Evolutionary conservation across 2,329 filamentous ascomycete genomes (phyloP), one percentile per base, ranked within the genome.

Genomic region (Nemania sp.): DNA sequence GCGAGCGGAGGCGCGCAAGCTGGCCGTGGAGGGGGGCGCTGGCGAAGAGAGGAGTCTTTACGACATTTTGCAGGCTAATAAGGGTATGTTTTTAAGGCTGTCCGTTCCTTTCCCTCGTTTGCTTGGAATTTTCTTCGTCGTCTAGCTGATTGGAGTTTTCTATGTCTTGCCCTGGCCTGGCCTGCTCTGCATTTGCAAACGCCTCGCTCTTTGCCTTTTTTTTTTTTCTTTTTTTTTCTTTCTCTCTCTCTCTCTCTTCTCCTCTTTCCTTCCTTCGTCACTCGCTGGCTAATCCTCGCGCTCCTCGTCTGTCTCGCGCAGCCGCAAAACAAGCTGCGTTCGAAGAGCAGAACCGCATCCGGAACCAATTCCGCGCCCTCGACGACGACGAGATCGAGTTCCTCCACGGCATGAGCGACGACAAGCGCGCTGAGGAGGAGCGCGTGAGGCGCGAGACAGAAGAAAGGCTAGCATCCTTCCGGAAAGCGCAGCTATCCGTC

Each of bases 251-350:
- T n/a, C n/a, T n/a, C n/a, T n/a, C n/a, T n/a, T n/a, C n/a, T n/a
- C n/a, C n/a, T n/a, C n/a, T n/a, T n/a, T n/a, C n/a, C n/a, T n/a
- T n/a, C n/a, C n/a, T n/a, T n/a, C n/a, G n/a, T n/a, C n/a, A 29
- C 25, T 29, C 25, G 25, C 25, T 7, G 25, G 10, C 35, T 35
- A n/a, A 9, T 39, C 9, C 35, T 10, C 21, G 25, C 21, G 13
- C 45, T 13, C 3, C 17, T 12, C 10, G 6, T 32, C 45, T 35
- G 4, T 18, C 7, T 2, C 6, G 20, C 18, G 40, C 32, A 71
- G 90, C 87, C 65, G 89, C 90, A 59, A 94, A 93, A 75, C 89
- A 94, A 77, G 90, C 90, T 18, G 90, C 88, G 9, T 92, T 92
- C 73, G 90, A 92, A 73, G 90, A 94, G 74, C 81, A 87, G 64